These are phyloP conservation scores for Aspergillus diversus DNA, from an alignment of 495 filamentous ascomycete species.

Conservation along the genomic window DNA sequence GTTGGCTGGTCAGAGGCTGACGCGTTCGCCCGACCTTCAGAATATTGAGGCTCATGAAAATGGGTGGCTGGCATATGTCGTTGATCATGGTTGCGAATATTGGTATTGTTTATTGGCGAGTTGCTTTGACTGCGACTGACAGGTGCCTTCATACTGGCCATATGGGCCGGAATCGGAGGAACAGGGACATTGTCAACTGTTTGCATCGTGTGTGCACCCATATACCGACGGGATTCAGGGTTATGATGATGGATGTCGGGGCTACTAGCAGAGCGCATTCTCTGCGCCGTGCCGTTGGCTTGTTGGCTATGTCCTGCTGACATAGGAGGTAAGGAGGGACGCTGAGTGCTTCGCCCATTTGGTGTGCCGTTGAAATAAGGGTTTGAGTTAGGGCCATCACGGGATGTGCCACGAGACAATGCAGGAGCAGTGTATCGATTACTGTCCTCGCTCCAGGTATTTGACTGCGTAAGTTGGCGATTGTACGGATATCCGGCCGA, in stretches of 20 bases:
- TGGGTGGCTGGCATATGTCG: slow-evolving; percentile 32
- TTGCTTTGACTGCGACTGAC: slow-evolving; percentile 70
- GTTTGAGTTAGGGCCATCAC: slow-evolving; percentile 69
- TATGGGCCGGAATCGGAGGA: slow-evolving; percentile 63
- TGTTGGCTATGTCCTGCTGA: slow-evolving; percentile 59
- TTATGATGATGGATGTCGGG: slow-evolving; percentile 66
- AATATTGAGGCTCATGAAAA: slow-evolving; percentile 47
- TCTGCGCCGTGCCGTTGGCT: slow-evolving; percentile 53
- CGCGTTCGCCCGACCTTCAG: slow-evolving; percentile 32
- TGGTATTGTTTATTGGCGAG: slow-evolving; percentile 57
- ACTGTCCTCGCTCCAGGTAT: slow-evolving; percentile 64
- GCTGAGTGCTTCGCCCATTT: slow-evolving; percentile 68
- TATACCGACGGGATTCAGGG: slow-evolving; percentile 49
- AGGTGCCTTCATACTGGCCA: slow-evolving; percentile 59
- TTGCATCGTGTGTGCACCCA: slow-evolving; percentile 63
- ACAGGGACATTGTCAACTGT: slow-evolving; percentile 69
- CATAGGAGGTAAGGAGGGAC: slow-evolving; percentile 84
- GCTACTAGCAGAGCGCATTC: slow-evolving; percentile 71
- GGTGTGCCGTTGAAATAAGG: slow-evolving; percentile 54
- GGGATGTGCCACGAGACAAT: slow-evolving; percentile 74
- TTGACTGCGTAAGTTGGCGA: slow-evolving; percentile 66
- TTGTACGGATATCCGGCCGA: slow-evolving; percentile 75
- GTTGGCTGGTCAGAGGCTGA: slow-evolving; percentile 42
- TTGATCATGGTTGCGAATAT: slow-evolving; percentile 40
- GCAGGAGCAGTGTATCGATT: slow-evolving; percentile 88